Conservation (phyloP, 2,329 filamentous ascomycete genomes). For the Aspergillus sp. region DNA sequence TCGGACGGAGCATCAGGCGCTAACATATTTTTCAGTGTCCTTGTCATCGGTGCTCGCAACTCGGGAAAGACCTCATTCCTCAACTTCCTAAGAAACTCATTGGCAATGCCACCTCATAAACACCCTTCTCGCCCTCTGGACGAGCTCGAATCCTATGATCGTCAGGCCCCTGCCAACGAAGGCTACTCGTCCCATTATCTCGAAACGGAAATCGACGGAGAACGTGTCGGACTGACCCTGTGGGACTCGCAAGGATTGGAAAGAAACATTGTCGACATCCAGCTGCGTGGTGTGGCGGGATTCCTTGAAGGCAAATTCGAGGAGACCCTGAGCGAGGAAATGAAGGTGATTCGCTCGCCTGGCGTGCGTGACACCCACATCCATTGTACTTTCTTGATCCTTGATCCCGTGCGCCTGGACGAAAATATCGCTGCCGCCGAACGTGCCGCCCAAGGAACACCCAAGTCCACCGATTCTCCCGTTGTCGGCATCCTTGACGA, state of each 20-base stretch:
- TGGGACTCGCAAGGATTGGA: slow-evolving; percentile 97
- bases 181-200: slow-evolving; percentile 86
- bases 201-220: slow-evolving; percentile 90
- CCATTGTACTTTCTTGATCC: slow-evolving; percentile 87
- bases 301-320: slow-evolving; percentile 99
- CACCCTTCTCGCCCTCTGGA: slow-evolving; percentile 59
- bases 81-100: slow-evolving; percentile 85
- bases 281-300: slow-evolving; percentile 83
- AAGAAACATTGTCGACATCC: slow-evolving; percentile 91
- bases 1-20: neutral
- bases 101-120: slow-evolving; percentile 81
- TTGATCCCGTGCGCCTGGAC: slow-evolving; percentile 85
- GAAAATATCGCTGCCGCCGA: slow-evolving; percentile 72
- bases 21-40: slow-evolving; percentile 59
- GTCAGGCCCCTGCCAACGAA: slow-evolving; percentile 55
- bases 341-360: slow-evolving; percentile 92
- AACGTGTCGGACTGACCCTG: slow-evolving; percentile 86
- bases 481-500: slow-evolving; percentile 74
- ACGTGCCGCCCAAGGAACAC: slow-evolving; percentile 54
- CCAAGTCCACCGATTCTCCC: slow-evolving; percentile 43
- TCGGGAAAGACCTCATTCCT: slow-evolving; percentile 96
- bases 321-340: slow-evolving; percentile 95
- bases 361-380: slow-evolving; percentile 96
- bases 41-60: slow-evolving; percentile 83
- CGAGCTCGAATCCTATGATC: slow-evolving; percentile 53